Evolutionary conservation across 345 rosid species (phyloP).

Genomic region (Salix arbutifolia): DNA sequence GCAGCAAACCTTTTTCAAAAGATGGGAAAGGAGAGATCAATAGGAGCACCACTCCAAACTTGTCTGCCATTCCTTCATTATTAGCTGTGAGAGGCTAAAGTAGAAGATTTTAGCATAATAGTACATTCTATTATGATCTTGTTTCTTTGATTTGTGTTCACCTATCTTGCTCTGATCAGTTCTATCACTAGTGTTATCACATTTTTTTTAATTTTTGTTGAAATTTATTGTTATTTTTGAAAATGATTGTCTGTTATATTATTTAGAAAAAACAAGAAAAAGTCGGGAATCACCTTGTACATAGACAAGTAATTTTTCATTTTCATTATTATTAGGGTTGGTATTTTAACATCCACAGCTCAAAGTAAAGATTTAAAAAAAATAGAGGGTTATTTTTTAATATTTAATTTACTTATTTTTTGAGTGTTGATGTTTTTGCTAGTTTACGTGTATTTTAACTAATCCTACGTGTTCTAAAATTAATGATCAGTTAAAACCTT

Average conservation of each 20-base stretch:
- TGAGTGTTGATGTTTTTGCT: too few species aligned
- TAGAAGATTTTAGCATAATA: background rate
- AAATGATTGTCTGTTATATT: background rate
- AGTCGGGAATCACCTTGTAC: too few species aligned
- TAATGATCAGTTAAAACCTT: too few species aligned
- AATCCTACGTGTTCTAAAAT: fast-evolving
- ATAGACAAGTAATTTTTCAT: too few species aligned
- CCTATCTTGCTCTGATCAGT: background rate
- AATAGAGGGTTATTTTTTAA: too few species aligned
- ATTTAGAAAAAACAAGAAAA: too few species aligned
- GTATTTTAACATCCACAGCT: too few species aligned
- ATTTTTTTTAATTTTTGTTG: background rate
- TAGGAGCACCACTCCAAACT: constrained; percentile 41
- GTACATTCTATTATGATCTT: constrained; percentile 16
- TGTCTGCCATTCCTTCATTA: constrained; percentile 69
- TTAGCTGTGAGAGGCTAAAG: constrained; percentile 50
- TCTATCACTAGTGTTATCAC: background rate
- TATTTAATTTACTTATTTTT: too few species aligned
- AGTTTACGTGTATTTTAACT: too few species aligned
- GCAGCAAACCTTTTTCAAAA: constrained; percentile 36
- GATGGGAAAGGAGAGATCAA: constrained; percentile 45
- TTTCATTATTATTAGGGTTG: too few species aligned
- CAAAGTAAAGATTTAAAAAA: too few species aligned
- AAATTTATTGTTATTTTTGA: background rate
- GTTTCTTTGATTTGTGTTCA: background rate